These are phyloP conservation scores for Aspergillus diversus DNA, from an alignment of 495 filamentous ascomycete genomes.

Conservation along the genomic window DNA sequence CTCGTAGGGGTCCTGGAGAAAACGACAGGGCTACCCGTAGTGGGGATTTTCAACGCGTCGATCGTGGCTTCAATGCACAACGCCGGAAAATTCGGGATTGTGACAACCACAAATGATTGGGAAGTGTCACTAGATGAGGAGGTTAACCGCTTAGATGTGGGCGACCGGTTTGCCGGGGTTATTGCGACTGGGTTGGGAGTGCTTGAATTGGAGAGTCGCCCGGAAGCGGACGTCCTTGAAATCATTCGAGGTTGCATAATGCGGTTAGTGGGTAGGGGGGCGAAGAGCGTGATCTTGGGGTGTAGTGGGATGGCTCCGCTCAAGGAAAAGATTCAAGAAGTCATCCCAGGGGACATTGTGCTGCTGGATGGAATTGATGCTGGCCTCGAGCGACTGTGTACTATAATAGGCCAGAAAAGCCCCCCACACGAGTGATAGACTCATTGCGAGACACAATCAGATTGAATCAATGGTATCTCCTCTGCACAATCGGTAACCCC, in stretches of 20 bases:
- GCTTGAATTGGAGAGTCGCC: not conserved
- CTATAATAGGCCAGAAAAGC: not conserved
- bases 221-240: not conserved
- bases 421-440: no score
- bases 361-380: not conserved
- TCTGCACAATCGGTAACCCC: not conserved
- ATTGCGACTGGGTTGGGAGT: not conserved
- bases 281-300: not conserved
- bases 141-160: not conserved
- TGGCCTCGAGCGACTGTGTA: not conserved
- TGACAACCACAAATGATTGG: conserved; percentile 1
- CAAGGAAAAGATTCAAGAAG: not conserved
- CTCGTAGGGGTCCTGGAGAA: not conserved
- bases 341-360: not conserved
- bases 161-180: not conserved
- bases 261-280: not conserved
- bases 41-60: conserved; percentile 1
- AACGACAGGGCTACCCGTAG: not conserved
- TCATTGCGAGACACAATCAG: not conserved
- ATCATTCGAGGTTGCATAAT: not conserved
- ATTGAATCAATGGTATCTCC: not conserved
- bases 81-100: not conserved
- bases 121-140: not conserved
- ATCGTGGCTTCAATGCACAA: not conserved
- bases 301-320: not conserved